Evolutionary conservation across 2,329 filamentous ascomycete species (phyloP), one percentile per base, ranked within the genome.

Genomic region (Ascomycota sp.): DNA sequence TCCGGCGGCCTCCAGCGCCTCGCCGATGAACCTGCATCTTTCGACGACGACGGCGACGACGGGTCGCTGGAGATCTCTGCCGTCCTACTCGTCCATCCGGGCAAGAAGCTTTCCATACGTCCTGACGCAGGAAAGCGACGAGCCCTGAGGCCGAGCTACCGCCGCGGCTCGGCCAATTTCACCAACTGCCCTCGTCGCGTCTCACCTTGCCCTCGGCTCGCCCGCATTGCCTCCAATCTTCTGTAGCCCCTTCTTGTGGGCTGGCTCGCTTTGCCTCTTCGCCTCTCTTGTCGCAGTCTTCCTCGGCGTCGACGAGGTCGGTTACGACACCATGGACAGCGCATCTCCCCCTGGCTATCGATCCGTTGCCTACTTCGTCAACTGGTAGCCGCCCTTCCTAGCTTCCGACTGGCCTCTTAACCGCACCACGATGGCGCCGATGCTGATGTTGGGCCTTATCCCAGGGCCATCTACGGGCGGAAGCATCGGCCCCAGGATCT

Each of bases 401-500:
- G 6, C 9, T 33, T 24, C 26, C 31, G 27, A 24, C 5, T 9
- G 9, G 7, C 25, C 27, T 16, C 11, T 11, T 25, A 33, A 11
- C 10, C 6, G 9, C 11, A 27, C 6, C 9, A n/a, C 24, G 6
- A 21, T 21, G 16, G 16, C 16, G 25, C 25, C 25, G 29, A 27
- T 12, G 29, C 40, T 43, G 44, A 47, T 33, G 38, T 38, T 30
- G 42, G 39, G 25, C 25, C 21, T 27, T 9, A 8, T 27, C 24
- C 2, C 35, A 61, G 62, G 81, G 80, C 79, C 41, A 86, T 92
- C 43, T 93, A 93, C 53, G 81, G 62, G 29, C 72, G 84, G 36
- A 76, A 86, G 45, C 77, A 89, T 50, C 67, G 73, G n/a, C 83
- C 84, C 0, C 77, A 91, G 48, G 72, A 92, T 48, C 66, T 95